A percentile compares a stretch with the other conserved stretches of the same genome.
phyloP scores from a whole-genome alignment of 1,284 basidiomycete genomes.

The Ustilago lituana region DNA sequence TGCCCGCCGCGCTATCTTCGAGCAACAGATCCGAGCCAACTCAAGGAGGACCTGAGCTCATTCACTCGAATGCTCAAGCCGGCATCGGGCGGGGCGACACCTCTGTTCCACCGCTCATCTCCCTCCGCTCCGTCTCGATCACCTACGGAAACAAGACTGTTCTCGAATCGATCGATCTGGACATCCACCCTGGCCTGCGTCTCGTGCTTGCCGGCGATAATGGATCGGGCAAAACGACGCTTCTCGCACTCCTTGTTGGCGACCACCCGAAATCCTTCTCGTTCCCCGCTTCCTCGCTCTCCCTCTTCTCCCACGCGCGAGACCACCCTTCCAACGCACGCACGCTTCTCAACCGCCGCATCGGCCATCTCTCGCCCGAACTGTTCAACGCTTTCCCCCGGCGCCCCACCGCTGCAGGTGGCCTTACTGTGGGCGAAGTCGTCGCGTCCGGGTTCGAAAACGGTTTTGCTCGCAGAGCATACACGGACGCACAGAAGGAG shows the following conservation, averaged over 20 bases:
- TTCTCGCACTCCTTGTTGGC: conserved; percentile 89
- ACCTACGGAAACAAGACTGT: conserved; percentile 77
- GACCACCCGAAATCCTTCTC: conserved; percentile 92
- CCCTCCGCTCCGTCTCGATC: conserved; percentile 77
- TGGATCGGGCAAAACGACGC: conserved; percentile 88
- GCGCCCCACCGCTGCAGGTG: conserved; percentile 42
- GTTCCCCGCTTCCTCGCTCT: conserved; percentile 67
- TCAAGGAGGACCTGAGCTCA: conserved; percentile 21
- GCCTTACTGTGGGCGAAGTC: conserved; percentile 56
- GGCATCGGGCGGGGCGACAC: conserved; percentile 30
- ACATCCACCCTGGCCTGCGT: conserved; percentile 39
- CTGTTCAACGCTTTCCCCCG: conserved; percentile 86
- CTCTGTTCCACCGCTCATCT: conserved; percentile 70
- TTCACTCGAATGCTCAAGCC: conserved; percentile 11
- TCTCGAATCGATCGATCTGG: conserved; percentile 50
- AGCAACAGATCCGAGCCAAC: not conserved
- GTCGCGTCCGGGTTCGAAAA: conserved; percentile 61
- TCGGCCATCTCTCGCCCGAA: conserved; percentile 86
- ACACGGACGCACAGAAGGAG: conserved; percentile 21
- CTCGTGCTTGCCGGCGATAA: conserved; percentile 68
- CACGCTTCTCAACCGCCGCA: conserved; percentile 36
- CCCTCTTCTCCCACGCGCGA: conserved; percentile 55
- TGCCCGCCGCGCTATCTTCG: not conserved
- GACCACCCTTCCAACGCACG: conserved; percentile 57
- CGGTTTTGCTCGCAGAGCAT: conserved; percentile 48